A percentile compares a stretch with the other conserved stretches of the same genome.
These are phyloP conservation scores for Rhizopogon vesiculosus DNA, from an alignment of 768 basidiomycete species.

Conservation along the genomic window DNA sequence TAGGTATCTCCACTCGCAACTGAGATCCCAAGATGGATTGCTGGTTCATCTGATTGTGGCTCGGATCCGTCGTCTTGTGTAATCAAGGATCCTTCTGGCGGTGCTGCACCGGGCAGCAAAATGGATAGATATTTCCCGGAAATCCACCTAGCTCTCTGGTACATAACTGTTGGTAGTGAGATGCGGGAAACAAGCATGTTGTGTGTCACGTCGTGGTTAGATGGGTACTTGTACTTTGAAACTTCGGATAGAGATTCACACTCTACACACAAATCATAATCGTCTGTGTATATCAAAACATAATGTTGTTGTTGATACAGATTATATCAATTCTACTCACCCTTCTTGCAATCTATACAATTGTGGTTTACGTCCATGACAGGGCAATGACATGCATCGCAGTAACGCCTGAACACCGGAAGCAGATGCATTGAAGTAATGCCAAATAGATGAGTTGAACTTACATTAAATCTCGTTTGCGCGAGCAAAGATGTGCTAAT, in stretches of 20 bases:
- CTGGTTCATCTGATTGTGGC: background rate
- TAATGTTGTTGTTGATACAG: background rate
- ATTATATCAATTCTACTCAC: background rate
- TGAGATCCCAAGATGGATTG: background rate
- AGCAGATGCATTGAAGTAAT: background rate
- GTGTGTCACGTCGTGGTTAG: background rate
- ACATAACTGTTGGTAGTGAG: background rate
- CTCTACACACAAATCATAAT: background rate
- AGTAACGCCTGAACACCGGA: background rate
- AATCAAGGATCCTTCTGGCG: background rate
- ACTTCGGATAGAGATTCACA: background rate
- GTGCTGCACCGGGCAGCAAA: background rate
- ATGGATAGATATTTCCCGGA: background rate
- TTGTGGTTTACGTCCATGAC: background rate
- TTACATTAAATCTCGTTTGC: background rate
- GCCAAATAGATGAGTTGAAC: background rate
- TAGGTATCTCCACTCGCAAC: background rate
- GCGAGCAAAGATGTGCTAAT: background rate
- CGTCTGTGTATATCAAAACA: background rate
- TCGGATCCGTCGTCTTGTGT: background rate
- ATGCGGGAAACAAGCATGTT: background rate
- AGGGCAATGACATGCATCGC: background rate
- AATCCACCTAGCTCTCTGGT: background rate
- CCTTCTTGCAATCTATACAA: background rate
- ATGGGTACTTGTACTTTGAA: background rate